Conservation (phyloP, 306 rosid genomes). For the Elaeagnus macrophylla region DNA sequence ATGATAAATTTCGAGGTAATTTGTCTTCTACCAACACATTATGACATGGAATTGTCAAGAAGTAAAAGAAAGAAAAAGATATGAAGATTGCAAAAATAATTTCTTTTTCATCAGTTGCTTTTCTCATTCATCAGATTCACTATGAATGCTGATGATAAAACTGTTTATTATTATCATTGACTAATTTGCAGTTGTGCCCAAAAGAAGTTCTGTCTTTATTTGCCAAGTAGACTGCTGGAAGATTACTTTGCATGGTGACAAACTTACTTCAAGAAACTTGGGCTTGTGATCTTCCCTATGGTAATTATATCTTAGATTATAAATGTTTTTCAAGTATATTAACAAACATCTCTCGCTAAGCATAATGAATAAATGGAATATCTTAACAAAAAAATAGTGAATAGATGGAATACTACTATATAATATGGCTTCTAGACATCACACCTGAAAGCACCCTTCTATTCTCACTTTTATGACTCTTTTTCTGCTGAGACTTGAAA, state of each 20-base stretch:
- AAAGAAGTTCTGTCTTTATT: slow-evolving; percentile 55
- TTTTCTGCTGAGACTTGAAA: no score
- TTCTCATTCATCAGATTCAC: neutral
- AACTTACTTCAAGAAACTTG: slow-evolving; percentile 57
- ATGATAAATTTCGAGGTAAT: slow-evolving; percentile 56
- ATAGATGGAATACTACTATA: no score
- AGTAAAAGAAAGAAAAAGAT: neutral
- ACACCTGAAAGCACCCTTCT: no score
- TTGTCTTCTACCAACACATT: slow-evolving; percentile 9
- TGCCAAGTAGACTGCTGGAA: slow-evolving; percentile 76
- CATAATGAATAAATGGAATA: no score
- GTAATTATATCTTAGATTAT: neutral
- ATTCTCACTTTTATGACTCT: no score
- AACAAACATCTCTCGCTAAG: no score
- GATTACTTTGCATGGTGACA: slow-evolving; percentile 70
- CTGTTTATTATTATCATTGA: neutral
- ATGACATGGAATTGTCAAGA: neutral
- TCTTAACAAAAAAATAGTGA: no score
- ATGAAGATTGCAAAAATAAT: neutral
- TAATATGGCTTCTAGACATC: no score
- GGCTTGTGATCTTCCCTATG: slow-evolving; percentile 22
- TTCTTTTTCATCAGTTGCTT: neutral
- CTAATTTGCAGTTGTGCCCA: slow-evolving; percentile 68
- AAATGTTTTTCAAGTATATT: no score
- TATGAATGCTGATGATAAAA: neutral